Percentiles rank a stretch among this genome's conserved stretches.
Conservation (phyloP, 148 eudicot genomes). For the Vaccinium vitisidaea region DNA sequence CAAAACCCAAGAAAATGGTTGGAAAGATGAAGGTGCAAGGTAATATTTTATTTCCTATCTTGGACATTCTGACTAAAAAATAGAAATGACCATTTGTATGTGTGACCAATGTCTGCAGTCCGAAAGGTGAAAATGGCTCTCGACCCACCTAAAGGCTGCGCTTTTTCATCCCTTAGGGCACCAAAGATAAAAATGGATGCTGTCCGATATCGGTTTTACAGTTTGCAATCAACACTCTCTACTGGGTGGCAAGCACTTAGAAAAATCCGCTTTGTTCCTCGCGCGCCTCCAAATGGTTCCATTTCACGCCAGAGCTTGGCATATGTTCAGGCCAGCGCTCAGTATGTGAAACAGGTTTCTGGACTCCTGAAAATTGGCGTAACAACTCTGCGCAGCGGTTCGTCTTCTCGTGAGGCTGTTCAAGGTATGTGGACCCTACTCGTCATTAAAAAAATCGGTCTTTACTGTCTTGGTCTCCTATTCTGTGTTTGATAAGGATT, state of each 20-base stretch:
- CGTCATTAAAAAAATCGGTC: neutral
- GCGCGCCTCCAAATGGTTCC: slow-evolving; percentile 60
- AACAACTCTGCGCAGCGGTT: slow-evolving; percentile 60
- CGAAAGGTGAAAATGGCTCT: slow-evolving; percentile 83
- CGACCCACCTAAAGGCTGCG: slow-evolving; percentile 91
- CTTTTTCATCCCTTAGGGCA: slow-evolving; percentile 46
- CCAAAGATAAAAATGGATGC: slow-evolving; percentile 57
- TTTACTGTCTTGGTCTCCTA: neutral
- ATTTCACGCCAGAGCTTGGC: slow-evolving; percentile 79
- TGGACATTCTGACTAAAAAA: neutral
- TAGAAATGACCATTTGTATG: slow-evolving; percentile 4
- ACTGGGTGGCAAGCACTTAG: slow-evolving; percentile 79
- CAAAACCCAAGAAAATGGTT: slow-evolving; percentile 79
- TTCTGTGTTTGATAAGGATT: neutral
- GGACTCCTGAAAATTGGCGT: slow-evolving; percentile 88
- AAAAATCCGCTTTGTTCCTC: slow-evolving; percentile 56
- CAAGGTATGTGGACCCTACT: slow-evolving; percentile 46
- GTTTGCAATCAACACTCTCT: slow-evolving; percentile 43
- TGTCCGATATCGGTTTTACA: slow-evolving; percentile 47
- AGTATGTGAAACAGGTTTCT: slow-evolving; percentile 82
- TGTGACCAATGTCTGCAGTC: slow-evolving; percentile 44
- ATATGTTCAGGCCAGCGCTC: slow-evolving; percentile 82
- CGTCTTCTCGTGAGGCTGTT: slow-evolving; percentile 67
- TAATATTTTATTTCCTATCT: slow-evolving; percentile 22
- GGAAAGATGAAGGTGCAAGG: slow-evolving; percentile 98